Conservation (phyloP, 306 rosid species). For the Cicer chorassanicum region DNA sequence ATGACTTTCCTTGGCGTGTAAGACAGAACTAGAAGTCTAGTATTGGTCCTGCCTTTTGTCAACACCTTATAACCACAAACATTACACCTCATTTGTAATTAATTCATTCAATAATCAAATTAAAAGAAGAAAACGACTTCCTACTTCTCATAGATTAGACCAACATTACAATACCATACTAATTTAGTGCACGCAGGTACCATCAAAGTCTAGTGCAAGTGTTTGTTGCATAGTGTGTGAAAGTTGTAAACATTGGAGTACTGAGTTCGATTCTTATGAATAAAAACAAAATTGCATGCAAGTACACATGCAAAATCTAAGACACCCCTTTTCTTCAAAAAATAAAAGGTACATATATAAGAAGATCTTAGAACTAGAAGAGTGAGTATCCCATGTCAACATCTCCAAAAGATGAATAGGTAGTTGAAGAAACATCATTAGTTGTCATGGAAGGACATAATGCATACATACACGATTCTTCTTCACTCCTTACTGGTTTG, state of each 20-base stretch:
- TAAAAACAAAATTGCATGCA: too few relatives aligned
- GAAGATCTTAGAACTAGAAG: neutral
- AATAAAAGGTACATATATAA: neutral
- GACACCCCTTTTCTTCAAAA: neutral
- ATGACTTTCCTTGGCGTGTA: neutral
- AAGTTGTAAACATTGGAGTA: too few relatives aligned
- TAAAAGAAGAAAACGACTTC: neutral
- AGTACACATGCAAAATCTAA: constrained; percentile 3
- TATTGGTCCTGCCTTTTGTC: constrained; percentile 2
- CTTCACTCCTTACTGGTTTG: constrained; percentile 53
- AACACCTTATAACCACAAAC: constrained; percentile 6
- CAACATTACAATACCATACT: neutral
- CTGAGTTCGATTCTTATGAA: too few relatives aligned
- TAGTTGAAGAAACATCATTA: constrained; percentile 55
- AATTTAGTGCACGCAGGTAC: neutral
- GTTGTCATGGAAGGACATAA: constrained; percentile 48
- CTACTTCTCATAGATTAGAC: constrained; percentile 17
- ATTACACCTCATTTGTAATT: neutral
- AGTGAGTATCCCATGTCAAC: constrained; percentile 62
- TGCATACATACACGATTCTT: constrained; percentile 55
- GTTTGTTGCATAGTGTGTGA: too few relatives aligned
- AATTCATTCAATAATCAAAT: constrained; percentile 4
- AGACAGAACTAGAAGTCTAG: constrained; percentile 1
- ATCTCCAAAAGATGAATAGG: constrained; percentile 60
- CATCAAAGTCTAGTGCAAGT: too few relatives aligned